Evolutionary conservation across 768 basidiomycete genomes (phyloP).

Genomic region (Hericium alpestre): DNA sequence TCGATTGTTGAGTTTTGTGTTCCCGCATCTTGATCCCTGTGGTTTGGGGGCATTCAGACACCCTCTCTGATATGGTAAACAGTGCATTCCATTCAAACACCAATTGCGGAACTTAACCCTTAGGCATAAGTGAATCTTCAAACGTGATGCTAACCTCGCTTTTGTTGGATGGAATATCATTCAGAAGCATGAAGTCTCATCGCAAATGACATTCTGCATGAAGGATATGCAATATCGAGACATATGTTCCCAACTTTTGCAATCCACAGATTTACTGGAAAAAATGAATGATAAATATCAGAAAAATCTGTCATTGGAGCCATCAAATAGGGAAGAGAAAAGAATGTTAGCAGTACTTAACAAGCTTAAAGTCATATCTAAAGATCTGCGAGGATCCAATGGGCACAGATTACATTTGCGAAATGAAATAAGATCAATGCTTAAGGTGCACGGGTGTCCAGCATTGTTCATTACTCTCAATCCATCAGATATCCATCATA

Average conservation of each 20-base stretch:
- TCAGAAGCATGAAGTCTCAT: not conserved
- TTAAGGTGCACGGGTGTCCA: not conserved
- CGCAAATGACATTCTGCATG: not conserved
- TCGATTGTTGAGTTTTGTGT: too few relatives aligned
- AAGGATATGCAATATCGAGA: not conserved
- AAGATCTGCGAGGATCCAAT: not conserved
- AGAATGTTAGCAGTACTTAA: not conserved
- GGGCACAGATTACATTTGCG: not conserved
- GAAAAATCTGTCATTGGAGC: not conserved
- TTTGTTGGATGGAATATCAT: not conserved
- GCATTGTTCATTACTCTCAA: constrained; percentile 15
- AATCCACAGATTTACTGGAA: not conserved
- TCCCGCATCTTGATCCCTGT: too few relatives aligned
- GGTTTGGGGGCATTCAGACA: too few relatives aligned
- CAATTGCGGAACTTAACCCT: not conserved
- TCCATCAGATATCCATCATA: constrained; percentile 27
- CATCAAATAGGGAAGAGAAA: not conserved
- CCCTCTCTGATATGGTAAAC: too few relatives aligned
- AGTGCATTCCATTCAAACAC: too few relatives aligned
- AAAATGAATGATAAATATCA: not conserved
- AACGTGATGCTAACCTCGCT: not conserved
- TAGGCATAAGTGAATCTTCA: not conserved
- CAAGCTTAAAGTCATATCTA: not conserved
- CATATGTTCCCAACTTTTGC: not conserved
- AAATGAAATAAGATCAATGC: not conserved